Evolutionary conservation across 1,284 basidiomycete genomes (phyloP).

Genomic region (Malassezia restricta): DNA sequence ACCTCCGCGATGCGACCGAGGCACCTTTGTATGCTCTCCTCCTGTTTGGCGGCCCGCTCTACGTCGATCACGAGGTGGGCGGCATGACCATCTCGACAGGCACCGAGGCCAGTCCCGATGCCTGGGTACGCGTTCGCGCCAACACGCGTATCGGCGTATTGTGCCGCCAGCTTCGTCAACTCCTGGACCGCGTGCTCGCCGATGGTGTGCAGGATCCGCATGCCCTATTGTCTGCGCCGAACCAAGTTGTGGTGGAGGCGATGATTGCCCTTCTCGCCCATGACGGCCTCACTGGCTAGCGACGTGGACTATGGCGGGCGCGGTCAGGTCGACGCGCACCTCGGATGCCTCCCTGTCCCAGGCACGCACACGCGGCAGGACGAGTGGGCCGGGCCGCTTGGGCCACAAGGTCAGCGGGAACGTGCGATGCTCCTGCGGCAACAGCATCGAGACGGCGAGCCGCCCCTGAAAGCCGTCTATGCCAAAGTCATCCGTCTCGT

Average conservation of each 20-base stretch:
- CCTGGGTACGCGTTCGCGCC: conserved; percentile 60
- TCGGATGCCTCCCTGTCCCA: neutral
- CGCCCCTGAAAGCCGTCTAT: neutral
- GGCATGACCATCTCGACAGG: conserved; percentile 52
- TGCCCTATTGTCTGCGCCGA: conserved; percentile 49
- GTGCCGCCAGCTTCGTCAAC: conserved; percentile 65
- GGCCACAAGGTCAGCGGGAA: neutral
- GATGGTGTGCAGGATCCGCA: conserved; percentile 18
- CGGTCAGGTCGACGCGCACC: neutral
- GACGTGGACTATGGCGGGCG: neutral
- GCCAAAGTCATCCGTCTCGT: neutral
- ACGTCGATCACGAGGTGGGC: conserved; percentile 60
- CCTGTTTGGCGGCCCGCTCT: conserved; percentile 68
- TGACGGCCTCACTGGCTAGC: conserved; percentile 38
- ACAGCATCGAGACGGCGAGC: neutral
- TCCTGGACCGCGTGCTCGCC: conserved; percentile 18
- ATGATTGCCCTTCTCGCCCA: conserved; percentile 60
- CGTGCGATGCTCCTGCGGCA: conserved; percentile 9
- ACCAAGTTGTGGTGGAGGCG: conserved; percentile 56
- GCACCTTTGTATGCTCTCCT: conserved; percentile 73
- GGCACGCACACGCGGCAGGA: neutral
- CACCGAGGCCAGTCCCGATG: conserved; percentile 31
- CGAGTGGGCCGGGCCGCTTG: no score
- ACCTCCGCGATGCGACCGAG: conserved; percentile 76
- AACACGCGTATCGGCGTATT: conserved; percentile 78